These are phyloP conservation scores for Maudiozyma turicensis DNA, from an alignment of 805 yeast species.

Conservation along the genomic window DNA sequence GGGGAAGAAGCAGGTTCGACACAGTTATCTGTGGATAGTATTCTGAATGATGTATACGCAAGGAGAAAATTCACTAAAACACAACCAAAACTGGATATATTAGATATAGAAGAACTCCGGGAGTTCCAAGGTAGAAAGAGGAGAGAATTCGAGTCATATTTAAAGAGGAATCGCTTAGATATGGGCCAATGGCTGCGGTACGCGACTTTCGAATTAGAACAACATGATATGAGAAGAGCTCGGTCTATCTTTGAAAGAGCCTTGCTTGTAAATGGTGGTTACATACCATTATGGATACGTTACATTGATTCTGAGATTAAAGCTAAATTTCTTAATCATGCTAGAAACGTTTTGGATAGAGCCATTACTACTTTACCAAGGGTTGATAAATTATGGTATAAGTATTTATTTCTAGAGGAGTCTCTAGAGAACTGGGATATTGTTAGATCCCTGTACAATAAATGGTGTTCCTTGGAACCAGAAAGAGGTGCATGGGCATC, in stretches of 20 bases:
- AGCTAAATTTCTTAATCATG: slow-evolving; percentile 70
- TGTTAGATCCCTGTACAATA: slow-evolving; percentile 55
- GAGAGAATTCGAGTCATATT: slow-evolving; percentile 75
- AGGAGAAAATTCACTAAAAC: slow-evolving; percentile 33
- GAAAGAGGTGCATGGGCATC: slow-evolving; percentile 59
- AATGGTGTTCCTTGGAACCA: slow-evolving; percentile 81
- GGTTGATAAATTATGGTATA: slow-evolving; percentile 78
- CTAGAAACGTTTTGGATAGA: slow-evolving; percentile 73
- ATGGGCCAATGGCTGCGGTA: slow-evolving; percentile 86
- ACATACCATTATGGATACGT: slow-evolving; percentile 77
- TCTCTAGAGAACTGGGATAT: slow-evolving; percentile 52
- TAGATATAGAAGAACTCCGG: slow-evolving; percentile 71
- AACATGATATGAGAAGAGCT: slow-evolving; percentile 68
- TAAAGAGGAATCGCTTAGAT: slow-evolving; percentile 74
- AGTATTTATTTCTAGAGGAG: slow-evolving; percentile 76
- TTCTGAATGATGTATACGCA: slow-evolving; percentile 48
- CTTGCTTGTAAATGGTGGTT: slow-evolving; percentile 59
- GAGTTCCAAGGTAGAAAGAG: slow-evolving; percentile 71
- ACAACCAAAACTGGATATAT: slow-evolving; percentile 34
- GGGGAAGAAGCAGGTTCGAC: slow-evolving; percentile 12
- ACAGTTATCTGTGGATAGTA: slow-evolving; percentile 57
- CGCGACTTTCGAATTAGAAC: slow-evolving; percentile 78
- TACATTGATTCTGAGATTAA: slow-evolving; percentile 74
- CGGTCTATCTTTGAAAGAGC: slow-evolving; percentile 86
- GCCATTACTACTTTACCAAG: slow-evolving; percentile 68